phyloP scores from a whole-genome alignment of 495 filamentous ascomycete species.

The Margaritispora aquatica region DNA sequence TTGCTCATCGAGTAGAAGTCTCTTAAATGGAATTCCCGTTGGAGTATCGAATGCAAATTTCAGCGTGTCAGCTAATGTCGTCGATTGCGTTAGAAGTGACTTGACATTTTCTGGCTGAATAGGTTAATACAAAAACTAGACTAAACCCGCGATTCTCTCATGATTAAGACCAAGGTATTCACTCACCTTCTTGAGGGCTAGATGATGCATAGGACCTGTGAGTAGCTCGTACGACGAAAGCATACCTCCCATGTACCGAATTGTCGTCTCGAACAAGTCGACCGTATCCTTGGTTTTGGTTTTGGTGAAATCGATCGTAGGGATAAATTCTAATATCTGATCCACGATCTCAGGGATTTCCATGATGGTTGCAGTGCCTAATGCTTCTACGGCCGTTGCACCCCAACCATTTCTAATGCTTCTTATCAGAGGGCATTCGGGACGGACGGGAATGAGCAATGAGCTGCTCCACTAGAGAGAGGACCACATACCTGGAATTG shows the following conservation, averaged over 20 bases:
- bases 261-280: slow-evolving; percentile 80
- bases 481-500: neutral
- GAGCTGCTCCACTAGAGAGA: neutral
- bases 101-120: slow-evolving; percentile 4
- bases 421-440: neutral
- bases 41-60: slow-evolving; percentile 91
- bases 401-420: slow-evolving; percentile 3
- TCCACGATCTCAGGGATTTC: neutral
- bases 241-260: slow-evolving; percentile 77
- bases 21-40: slow-evolving; percentile 71
- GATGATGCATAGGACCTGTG: neutral
- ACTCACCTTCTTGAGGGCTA: neutral
- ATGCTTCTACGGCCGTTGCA: neutral
- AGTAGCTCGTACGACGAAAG: slow-evolving; percentile 72
- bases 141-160: neutral
- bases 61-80: slow-evolving; percentile 66
- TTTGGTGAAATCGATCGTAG: slow-evolving; percentile 69
- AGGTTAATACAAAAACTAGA: neutral
- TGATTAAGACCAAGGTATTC: neutral
- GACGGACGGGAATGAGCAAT: neutral
- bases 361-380: slow-evolving; percentile 1
- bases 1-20: neutral
- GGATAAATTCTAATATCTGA: neutral
- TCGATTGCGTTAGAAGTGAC: slow-evolving; percentile 2
- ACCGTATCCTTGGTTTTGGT: slow-evolving; percentile 53